Base-by-base conservation (phyloP, 257 asterid species). In the Fraxinus quadrangulata region DNA sequence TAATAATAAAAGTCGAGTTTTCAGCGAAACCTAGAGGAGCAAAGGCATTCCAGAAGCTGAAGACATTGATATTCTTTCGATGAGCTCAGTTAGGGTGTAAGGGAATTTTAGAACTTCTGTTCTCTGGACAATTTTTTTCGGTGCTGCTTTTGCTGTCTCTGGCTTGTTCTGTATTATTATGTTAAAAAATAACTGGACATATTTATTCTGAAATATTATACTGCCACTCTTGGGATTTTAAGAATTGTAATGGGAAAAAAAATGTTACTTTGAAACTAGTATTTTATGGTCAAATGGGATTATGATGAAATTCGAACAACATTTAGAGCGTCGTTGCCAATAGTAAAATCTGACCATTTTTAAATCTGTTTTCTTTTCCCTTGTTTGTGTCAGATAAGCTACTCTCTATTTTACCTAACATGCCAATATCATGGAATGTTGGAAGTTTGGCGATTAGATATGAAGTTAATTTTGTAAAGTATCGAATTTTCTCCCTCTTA, bases 1-100 rank as follows among this genome's bases (percentile, higher is more conserved):
- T 81, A 70, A 73, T 70, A 91, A 91, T 88, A 91, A 91, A 85
- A 69, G 74, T 73, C 31, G 83, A 79, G 90, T 77, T 83, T 75
- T 78, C 54, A 77, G 80, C 51, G 83, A 77, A 84, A 80, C 78
- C 82, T 83, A 42, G 36, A 45, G 85, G 75, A 74, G 83, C 82
- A 78, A 70, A 77, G 81, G 83, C 85, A 79, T 63, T 63, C 70
- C 85, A 76, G 85, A 85, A 54, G 77, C 77, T 49, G 80, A 78
- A 82, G 74, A 70, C 76, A 61, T 71, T 39, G 75, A 69, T 79
- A 81, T 86, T 88, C 87, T 82, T 89, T 85, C 84, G 75, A 75
- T 81, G 78, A 72, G 67, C 74, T 80, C 84, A 49, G 81, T 73
- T 85, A 37, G 63, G 10, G 34, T 23, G 67, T 0, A 17, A 19